Conservation (phyloP, 768 basidiomycete genomes). For the Boletus rubroflammeus region DNA sequence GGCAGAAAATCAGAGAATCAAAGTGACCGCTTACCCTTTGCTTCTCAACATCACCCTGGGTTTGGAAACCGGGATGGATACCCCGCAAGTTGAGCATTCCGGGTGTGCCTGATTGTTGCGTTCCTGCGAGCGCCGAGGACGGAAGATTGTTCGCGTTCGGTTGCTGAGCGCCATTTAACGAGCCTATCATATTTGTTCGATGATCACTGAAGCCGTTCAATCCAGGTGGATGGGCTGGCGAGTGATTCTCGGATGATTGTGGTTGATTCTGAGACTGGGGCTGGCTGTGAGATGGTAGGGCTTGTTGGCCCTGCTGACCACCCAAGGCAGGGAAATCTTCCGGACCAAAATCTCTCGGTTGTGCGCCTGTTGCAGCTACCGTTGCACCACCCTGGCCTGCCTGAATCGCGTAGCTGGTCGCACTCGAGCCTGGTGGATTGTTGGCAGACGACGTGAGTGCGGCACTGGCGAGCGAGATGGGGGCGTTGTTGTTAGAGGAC, state of each 20-base stretch:
- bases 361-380: constrained; percentile 5
- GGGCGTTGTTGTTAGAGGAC: constrained; percentile 32
- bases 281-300: constrained; percentile 24
- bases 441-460: constrained; percentile 26
- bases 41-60: constrained; percentile 64
- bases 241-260: constrained; percentile 32
- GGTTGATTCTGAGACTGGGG: constrained; percentile 30
- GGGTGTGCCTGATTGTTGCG: constrained; percentile 53
- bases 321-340: constrained; percentile 90
- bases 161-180: constrained; percentile 35
- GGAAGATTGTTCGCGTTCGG: constrained; percentile 16
- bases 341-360: constrained; percentile 55
- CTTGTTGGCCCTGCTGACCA: constrained; percentile 46
- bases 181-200: constrained; percentile 55
- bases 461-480: constrained; percentile 19
- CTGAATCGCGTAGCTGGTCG: constrained; percentile 80
- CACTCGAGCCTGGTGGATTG: constrained; percentile 29
- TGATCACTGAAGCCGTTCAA: constrained; percentile 61
- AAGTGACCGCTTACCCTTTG: constrained; percentile 49
- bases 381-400: constrained; percentile 52
- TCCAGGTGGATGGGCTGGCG: constrained; percentile 64
- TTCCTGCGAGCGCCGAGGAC: constrained; percentile 37
- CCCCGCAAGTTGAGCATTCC: constrained; percentile 61
- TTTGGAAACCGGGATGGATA: constrained; percentile 44
- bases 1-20: background rate